A percentile compares a stretch with the other conserved stretches of the same genome.
These are phyloP conservation scores for Zymoseptoria brevis DNA, from an alignment of 2,329 filamentous ascomycete species.

Conservation along the genomic window DNA sequence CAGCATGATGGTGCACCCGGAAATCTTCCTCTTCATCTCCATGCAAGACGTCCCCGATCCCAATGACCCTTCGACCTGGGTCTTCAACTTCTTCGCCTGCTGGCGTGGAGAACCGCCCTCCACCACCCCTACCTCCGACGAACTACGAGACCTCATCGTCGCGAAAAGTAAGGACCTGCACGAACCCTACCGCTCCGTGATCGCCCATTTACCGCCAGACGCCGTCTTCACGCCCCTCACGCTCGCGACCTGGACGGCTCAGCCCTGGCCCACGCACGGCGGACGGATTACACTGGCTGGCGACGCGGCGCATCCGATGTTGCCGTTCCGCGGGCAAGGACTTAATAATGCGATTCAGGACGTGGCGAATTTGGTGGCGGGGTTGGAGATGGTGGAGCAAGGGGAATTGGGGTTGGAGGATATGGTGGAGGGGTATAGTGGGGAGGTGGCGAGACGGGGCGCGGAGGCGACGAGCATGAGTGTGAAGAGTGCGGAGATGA, in stretches of 20 bases:
- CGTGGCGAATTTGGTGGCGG: slow-evolving; percentile 31
- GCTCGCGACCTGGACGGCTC: slow-evolving; percentile 19
- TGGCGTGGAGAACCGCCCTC: slow-evolving; percentile 9
- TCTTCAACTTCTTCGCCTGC: slow-evolving; percentile 11
- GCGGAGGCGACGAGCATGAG: background rate
- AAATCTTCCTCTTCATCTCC: slow-evolving; percentile 6
- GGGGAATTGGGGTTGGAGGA: background rate
- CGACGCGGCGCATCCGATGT: slow-evolving; percentile 39
- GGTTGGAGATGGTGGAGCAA: slow-evolving; percentile 1
- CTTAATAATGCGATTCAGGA: slow-evolving; percentile 39
- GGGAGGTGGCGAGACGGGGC: background rate
- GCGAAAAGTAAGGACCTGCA: background rate
- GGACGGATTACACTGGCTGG: slow-evolving; percentile 30
- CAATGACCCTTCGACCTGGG: slow-evolving; percentile 13
- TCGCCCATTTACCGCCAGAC: slow-evolving; percentile 10
- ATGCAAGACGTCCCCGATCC: slow-evolving; percentile 12
- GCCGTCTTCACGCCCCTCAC: slow-evolving; percentile 6
- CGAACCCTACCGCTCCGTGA: slow-evolving; percentile 15
- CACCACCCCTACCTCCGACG: background rate
- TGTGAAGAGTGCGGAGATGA: background rate
- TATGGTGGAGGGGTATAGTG: background rate
- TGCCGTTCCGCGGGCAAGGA: slow-evolving; percentile 39
- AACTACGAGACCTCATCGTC: background rate
- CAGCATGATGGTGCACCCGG: slow-evolving; percentile 9
- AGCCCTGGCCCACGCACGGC: slow-evolving; percentile 20